These are phyloP conservation scores for Rhinocladiella mackenziei DNA, from an alignment of 2,329 filamentous ascomycete species.

Conservation along the genomic window DNA sequence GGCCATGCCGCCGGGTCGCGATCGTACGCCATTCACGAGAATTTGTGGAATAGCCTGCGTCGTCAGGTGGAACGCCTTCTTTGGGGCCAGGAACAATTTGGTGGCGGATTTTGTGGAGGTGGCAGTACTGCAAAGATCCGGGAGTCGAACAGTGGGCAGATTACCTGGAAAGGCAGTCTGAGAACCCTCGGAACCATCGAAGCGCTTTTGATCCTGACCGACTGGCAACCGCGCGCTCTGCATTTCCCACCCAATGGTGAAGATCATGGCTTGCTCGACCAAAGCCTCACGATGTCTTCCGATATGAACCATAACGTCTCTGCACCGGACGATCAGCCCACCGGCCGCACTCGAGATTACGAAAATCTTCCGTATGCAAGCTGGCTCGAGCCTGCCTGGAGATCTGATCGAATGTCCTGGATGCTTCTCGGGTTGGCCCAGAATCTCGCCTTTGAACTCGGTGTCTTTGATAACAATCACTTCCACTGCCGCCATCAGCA, in stretches of 20 bases:
- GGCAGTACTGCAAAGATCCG: slow-evolving; percentile 58
- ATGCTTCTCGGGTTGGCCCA: slow-evolving; percentile 54
- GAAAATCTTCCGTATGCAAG: slow-evolving; percentile 68
- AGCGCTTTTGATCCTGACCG: slow-evolving; percentile 86
- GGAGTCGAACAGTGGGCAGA: slow-evolving; percentile 58
- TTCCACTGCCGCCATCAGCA: slow-evolving; percentile 45
- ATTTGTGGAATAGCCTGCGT: slow-evolving; percentile 88
- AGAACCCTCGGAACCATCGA: slow-evolving; percentile 91
- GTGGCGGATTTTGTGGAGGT: slow-evolving; percentile 76
- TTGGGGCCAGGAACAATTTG: slow-evolving; percentile 95
- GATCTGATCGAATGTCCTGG: slow-evolving; percentile 61
- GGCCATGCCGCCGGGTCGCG: slow-evolving; percentile 78
- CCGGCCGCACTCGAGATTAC: slow-evolving; percentile 40
- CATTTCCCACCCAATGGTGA: slow-evolving; percentile 78
- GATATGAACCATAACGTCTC: slow-evolving; percentile 44
- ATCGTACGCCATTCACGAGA: slow-evolving; percentile 87
- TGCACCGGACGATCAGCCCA: slow-evolving; percentile 28
- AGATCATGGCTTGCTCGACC: slow-evolving; percentile 60
- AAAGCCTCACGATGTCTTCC: slow-evolving; percentile 62
- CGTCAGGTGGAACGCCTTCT: slow-evolving; percentile 94
- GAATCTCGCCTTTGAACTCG: slow-evolving; percentile 66
- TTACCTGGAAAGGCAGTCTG: slow-evolving; percentile 65
- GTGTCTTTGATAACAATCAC: slow-evolving; percentile 76
- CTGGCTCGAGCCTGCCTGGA: slow-evolving; percentile 94
- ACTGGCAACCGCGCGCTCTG: slow-evolving; percentile 92